Conservation (phyloP, 2,329 filamentous ascomycete genomes). For the Trichophyton mentagrophytes region DNA sequence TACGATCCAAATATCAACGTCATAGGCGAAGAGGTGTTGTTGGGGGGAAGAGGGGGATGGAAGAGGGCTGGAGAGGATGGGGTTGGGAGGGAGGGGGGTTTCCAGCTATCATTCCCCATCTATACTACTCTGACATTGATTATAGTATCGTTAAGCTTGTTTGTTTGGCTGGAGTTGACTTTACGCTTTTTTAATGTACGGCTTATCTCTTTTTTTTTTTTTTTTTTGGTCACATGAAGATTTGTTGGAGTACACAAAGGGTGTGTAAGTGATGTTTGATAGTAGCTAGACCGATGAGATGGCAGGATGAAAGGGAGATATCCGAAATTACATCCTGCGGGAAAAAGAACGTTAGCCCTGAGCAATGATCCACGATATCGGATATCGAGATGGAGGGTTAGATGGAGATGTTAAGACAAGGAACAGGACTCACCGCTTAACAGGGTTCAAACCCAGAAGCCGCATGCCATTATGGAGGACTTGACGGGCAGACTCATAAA, state of each 20-base stretch:
- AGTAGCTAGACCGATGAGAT: not conserved
- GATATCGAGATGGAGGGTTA: not conserved
- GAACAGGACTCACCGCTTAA: constrained; percentile 36
- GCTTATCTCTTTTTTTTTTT: not conserved
- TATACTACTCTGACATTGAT: no score
- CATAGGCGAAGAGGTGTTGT: not conserved
- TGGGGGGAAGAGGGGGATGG: not conserved
- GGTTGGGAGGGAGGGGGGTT: no score
- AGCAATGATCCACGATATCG: not conserved
- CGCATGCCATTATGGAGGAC: constrained; percentile 55
- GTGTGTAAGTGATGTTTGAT: not conserved
- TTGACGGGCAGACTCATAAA: constrained; percentile 51
- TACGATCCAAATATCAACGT: not conserved
- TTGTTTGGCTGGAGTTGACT: not conserved
- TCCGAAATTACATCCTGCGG: not conserved
- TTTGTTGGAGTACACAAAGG: not conserved
- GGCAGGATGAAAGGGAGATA: not conserved
- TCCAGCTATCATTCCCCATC: no score
- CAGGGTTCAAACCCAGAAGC: constrained; percentile 52
- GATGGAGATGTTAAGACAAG: not conserved
- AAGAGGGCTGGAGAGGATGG: no score
- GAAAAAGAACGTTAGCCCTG: not conserved
- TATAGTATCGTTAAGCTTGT: not conserved
- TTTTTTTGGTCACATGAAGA: not conserved
- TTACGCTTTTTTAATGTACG: not conserved